Evolutionary conservation across 1,139 yeast genomes (phyloP).

Genomic region (Suhomyces choctaworum): DNA sequence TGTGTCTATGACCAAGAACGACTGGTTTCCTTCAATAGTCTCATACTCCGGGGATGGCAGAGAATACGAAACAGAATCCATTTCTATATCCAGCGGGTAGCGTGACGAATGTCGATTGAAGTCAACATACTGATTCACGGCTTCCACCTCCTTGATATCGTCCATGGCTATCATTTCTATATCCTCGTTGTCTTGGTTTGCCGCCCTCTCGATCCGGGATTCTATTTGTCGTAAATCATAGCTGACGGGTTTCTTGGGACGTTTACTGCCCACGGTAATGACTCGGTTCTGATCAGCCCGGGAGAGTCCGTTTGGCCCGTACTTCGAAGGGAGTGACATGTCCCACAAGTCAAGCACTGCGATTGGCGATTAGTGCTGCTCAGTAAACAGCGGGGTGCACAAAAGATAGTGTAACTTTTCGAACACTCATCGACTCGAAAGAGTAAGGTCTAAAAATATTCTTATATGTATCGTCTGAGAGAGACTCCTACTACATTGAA

Average conservation of each 20-base stretch:
- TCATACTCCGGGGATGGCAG: slow-evolving; percentile 8
- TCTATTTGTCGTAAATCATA: slow-evolving; percentile 35
- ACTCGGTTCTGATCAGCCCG: slow-evolving; percentile 26
- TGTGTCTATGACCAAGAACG: slow-evolving; percentile 69
- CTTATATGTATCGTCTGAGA: too few species aligned
- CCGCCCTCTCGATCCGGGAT: slow-evolving; percentile 33
- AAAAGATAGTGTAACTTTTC: too few species aligned
- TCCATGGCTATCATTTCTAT: slow-evolving; percentile 55
- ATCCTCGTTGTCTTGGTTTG: slow-evolving; percentile 37
- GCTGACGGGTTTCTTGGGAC: slow-evolving; percentile 22
- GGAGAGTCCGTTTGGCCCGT: slow-evolving; percentile 45
- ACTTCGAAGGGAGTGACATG: slow-evolving; percentile 46
- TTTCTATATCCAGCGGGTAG: slow-evolving; percentile 1
- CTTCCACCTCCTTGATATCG: slow-evolving; percentile 44
- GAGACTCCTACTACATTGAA: too few species aligned
- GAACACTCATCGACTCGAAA: too few species aligned
- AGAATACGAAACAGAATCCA: slow-evolving; percentile 4
- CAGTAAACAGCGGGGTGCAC: too few species aligned
- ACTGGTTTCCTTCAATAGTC: slow-evolving; percentile 22
- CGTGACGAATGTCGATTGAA: slow-evolving; percentile 1
- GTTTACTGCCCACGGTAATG: slow-evolving; percentile 35
- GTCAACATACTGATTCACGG: slow-evolving; percentile 44
- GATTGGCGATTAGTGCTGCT: too few species aligned
- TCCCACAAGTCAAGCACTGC: too few species aligned
- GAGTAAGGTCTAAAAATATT: too few species aligned